Base-by-base conservation (phyloP, 495 filamentous ascomycete species). In the Clohesyomyces aquaticus region DNA sequence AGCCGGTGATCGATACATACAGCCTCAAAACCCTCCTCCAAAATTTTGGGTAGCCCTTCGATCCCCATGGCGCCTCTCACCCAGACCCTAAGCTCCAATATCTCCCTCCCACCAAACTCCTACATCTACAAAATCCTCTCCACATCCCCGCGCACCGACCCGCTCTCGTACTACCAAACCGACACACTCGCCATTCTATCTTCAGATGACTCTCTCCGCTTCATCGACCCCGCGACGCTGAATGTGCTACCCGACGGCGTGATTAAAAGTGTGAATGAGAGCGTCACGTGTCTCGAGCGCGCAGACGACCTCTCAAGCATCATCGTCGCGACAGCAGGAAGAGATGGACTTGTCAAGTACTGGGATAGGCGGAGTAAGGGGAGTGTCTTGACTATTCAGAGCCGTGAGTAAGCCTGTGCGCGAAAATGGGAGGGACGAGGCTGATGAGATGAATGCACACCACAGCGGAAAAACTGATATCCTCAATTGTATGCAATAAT, bases 401-500 rank as follows among this genome's bases (percentile, higher is more conserved):
- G 55, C 28, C 68, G 68, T 71, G 35, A 18, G 66, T 50, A 28
- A 19, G 3, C 35, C 51, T 16, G 19, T n/a, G 18, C 28, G 1
- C 9, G 28, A 18, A 16, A 11, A 6, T 2, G 21, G 16, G 14
- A 16, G 16, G 18, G 18, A 10, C 22, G 49, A 54, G 21, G 41
- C 61, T 65, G 28, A 58, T 46, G 29, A 14, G 21, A 47, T 18
- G 16, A 8, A n/a, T 18, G 16, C n/a, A 9, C 52, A 23, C 3
- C 25, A 22, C 25, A 80, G 77, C 74, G 35, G 72, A 74, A 48
- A 71, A 69, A 45, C 72, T 78, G 26, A 79, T 92, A 28, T 77
- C 91, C n/a, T 89, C 91, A 0, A 76, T 94, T 19, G 85, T 85
- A 25, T 86, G 83, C 72, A 82, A 81, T 26, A 76, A 77, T 51